phyloP scores from a whole-genome alignment of 1,284 basidiomycete species.

The Cryptococcus wingfieldii region DNA sequence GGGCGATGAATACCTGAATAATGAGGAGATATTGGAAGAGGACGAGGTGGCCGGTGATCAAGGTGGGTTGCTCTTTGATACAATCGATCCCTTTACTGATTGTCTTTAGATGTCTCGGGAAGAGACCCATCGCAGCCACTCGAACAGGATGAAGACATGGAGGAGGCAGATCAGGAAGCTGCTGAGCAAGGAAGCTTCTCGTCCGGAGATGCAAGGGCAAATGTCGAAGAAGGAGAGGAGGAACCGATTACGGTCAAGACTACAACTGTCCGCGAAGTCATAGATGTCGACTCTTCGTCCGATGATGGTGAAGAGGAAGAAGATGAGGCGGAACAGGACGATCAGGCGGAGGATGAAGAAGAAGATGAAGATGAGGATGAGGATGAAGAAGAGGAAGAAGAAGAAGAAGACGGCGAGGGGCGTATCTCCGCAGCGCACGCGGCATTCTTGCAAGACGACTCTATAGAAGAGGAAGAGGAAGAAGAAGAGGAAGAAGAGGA shows the following conservation, averaged over 20 bases:
- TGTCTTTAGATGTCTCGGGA: too few relatives aligned
- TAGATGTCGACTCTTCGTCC: slow-evolving; percentile 13
- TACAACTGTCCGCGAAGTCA: slow-evolving; percentile 5
- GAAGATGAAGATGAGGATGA: background rate
- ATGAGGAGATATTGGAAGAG: slow-evolving; percentile 3
- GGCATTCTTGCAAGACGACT: background rate
- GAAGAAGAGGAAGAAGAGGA: background rate
- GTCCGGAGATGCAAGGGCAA: background rate
- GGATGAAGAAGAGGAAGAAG: too few relatives aligned
- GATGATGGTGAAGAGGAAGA: slow-evolving; percentile 4
- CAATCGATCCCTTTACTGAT: too few relatives aligned
- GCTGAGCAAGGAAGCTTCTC: background rate
- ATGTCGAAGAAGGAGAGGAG: background rate
- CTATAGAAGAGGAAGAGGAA: background rate
- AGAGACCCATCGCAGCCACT: too few relatives aligned
- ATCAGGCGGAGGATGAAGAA: background rate
- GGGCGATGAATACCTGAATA: slow-evolving; percentile 2
- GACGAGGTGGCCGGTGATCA: slow-evolving; percentile 6
- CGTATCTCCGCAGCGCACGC: background rate
- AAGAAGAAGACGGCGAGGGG: background rate
- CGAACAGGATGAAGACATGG: background rate
- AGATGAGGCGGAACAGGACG: slow-evolving; percentile 1
- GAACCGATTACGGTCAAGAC: background rate
- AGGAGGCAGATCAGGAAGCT: slow-evolving; percentile 1
- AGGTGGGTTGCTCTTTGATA: background rate